A percentile compares a stretch with the other conserved stretches of the same genome.
Conservation (phyloP, 2,329 filamentous ascomycete genomes). For the Colletotrichum sp. region DNA sequence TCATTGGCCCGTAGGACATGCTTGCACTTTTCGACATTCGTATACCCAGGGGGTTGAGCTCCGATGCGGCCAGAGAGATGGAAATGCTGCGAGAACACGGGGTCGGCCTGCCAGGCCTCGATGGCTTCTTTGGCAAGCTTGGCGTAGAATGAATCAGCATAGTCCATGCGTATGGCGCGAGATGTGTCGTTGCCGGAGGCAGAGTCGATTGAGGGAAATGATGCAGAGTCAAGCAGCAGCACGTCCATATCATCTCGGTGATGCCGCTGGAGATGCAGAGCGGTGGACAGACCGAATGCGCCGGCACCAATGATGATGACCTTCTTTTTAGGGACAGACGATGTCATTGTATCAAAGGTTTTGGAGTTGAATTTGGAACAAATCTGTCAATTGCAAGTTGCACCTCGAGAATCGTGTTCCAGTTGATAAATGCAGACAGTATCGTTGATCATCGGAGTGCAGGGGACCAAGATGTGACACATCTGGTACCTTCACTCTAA, state of each 20-base stretch:
- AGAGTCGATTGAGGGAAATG: not conserved
- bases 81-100: not conserved
- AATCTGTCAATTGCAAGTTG: rapidly evolving
- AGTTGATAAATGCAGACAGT: not conserved
- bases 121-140: not conserved
- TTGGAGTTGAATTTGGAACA: not conserved
- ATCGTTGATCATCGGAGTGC: not conserved
- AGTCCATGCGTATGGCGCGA: not conserved
- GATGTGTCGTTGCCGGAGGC: not conserved
- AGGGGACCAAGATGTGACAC: not conserved
- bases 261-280: not conserved
- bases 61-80: not conserved
- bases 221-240: not conserved
- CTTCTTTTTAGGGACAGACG: not conserved
- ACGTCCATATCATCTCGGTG: not conserved
- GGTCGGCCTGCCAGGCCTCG: not conserved
- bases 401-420: not conserved
- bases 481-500: not conserved
- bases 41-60: not conserved
- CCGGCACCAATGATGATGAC: not conserved
- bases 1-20: not conserved
- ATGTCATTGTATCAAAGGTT: not conserved
- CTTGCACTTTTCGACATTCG: not conserved
- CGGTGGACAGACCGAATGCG: not conserved
- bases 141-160: not conserved